Percentiles rank a stretch among this genome's conserved stretches.
Conservation (phyloP, 768 basidiomycete species). For the Hericium coralloides region DNA sequence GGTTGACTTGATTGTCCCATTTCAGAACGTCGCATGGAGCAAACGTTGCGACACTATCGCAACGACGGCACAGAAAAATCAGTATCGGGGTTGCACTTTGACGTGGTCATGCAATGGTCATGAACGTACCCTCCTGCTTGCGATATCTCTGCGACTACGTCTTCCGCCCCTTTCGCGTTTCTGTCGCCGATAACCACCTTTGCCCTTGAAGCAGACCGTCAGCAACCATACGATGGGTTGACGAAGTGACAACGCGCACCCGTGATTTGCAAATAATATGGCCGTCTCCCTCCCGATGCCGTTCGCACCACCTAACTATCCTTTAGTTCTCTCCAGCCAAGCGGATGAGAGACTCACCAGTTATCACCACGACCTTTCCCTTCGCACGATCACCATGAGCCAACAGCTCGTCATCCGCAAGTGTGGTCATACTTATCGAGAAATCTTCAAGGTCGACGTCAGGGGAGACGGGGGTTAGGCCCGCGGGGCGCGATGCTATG, state of each 20-base stretch:
- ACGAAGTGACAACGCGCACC: constrained; percentile 6
- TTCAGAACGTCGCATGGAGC: constrained; percentile 14
- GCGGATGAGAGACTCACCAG: constrained; percentile 1
- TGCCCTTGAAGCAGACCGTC: background rate
- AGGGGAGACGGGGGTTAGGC: background rate
- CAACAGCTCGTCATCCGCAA: constrained; percentile 6
- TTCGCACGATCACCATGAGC: background rate
- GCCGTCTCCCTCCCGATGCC: constrained; percentile 21
- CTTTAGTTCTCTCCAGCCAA: background rate
- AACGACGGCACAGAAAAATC: background rate
- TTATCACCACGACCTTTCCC: constrained; percentile 9
- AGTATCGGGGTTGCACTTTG: background rate
- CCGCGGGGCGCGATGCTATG: too few relatives aligned
- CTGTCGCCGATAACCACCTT: constrained; percentile 14
- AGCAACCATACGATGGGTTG: background rate
- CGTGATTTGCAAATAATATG: constrained; percentile 14
- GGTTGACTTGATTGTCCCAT: constrained; percentile 20
- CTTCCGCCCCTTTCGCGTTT: constrained; percentile 2
- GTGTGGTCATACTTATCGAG: constrained; percentile 1
- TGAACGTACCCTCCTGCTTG: constrained; percentile 13
- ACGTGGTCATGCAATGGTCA: background rate
- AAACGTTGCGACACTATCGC: constrained; percentile 7
- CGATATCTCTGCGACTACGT: constrained; percentile 5
- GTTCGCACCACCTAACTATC: constrained; percentile 13
- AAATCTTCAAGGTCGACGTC: background rate